These are phyloP conservation scores for Ceratobasidium sp. DNA, from an alignment of 1,284 basidiomycete genomes.

Conservation along the genomic window DNA sequence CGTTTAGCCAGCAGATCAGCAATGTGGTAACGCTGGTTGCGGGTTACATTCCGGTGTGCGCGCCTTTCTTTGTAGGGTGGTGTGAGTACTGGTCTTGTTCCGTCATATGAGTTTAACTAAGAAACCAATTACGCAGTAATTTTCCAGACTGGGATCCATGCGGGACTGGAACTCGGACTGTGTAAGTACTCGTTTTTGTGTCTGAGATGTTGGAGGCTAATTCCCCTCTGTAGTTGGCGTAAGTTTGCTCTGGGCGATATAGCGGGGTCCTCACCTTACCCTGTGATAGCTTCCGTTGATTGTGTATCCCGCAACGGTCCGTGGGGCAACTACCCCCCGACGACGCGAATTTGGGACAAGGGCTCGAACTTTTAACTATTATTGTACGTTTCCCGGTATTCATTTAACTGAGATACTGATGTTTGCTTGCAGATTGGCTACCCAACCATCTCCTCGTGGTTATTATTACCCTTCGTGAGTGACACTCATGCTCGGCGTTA, in stretches of 20 bases:
- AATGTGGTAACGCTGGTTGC: conserved; percentile 70
- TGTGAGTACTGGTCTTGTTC: conserved; percentile 55
- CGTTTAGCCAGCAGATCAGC: conserved; percentile 61
- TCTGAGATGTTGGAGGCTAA: conserved; percentile 26
- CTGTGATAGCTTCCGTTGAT: conserved; percentile 70
- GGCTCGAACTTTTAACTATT: conserved; percentile 84
- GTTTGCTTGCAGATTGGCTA: conserved; percentile 72
- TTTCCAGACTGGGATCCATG: conserved; percentile 83
- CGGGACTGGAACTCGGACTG: conserved; percentile 75
- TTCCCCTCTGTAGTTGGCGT: conserved; percentile 59
- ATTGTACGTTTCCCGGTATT: conserved; percentile 65
- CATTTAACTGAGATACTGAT: conserved; percentile 43
- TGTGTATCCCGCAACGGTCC: conserved; percentile 73
- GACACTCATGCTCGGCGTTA: too few relatives aligned
- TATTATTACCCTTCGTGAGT: conserved; percentile 63
- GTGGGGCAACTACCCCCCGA: conserved; percentile 80
- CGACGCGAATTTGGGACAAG: conserved; percentile 81
- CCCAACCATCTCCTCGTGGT: conserved; percentile 85
- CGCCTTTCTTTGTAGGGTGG: conserved; percentile 85
- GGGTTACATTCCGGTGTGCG: conserved; percentile 82
- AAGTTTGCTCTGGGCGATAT: conserved; percentile 51
- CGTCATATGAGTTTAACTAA: conserved; percentile 12
- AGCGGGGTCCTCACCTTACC: background rate
- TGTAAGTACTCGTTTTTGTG: conserved; percentile 61
- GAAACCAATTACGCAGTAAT: conserved; percentile 66